Conservation (phyloP, 1,139 yeast species). For the Diutina catenulata region DNA sequence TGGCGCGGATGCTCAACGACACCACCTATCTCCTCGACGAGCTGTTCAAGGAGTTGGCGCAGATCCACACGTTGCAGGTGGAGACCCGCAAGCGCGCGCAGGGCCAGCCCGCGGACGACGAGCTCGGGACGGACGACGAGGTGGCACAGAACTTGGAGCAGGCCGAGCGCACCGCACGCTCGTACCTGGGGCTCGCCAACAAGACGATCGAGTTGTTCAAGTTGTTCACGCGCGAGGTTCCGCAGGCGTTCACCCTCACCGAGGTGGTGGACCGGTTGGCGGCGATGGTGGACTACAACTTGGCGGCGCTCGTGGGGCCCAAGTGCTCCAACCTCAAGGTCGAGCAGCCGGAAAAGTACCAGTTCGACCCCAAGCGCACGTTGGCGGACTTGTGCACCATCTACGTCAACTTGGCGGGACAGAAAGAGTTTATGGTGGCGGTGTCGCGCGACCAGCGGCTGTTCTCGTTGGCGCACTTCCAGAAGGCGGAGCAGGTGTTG, state of each 20-base stretch:
- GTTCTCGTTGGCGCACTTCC: constrained; percentile 52
- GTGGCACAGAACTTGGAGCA: constrained; percentile 40
- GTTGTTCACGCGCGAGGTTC: constrained; percentile 76
- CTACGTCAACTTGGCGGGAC: constrained; percentile 56
- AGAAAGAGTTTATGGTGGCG: constrained; percentile 59
- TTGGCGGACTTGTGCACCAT: constrained; percentile 63
- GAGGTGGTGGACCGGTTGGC: constrained; percentile 93
- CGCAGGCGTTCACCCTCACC: constrained; percentile 73
- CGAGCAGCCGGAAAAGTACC: constrained; percentile 69
- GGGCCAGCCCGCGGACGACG: constrained; percentile 25
- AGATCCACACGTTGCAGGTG: constrained; percentile 66
- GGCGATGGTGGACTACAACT: constrained; percentile 87
- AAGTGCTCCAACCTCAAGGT: constrained; percentile 85
- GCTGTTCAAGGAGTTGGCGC: constrained; percentile 66
- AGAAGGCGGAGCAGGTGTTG: constrained; percentile 60
- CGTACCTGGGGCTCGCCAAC: constrained; percentile 74
- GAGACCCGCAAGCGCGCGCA: constrained; percentile 31
- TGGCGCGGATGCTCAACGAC: constrained; percentile 91
- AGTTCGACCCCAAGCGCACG: constrained; percentile 69
- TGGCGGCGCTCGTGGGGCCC: constrained; percentile 88
- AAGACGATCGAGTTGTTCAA: constrained; percentile 73
- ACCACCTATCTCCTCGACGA: constrained; percentile 88
- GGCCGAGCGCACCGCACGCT: constrained; percentile 69
- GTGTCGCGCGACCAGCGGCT: constrained; percentile 90
- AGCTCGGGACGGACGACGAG: constrained; percentile 52